Conservation (phyloP, 2,329 filamentous ascomycete genomes). For the Stemphylium lycopersici region DNA sequence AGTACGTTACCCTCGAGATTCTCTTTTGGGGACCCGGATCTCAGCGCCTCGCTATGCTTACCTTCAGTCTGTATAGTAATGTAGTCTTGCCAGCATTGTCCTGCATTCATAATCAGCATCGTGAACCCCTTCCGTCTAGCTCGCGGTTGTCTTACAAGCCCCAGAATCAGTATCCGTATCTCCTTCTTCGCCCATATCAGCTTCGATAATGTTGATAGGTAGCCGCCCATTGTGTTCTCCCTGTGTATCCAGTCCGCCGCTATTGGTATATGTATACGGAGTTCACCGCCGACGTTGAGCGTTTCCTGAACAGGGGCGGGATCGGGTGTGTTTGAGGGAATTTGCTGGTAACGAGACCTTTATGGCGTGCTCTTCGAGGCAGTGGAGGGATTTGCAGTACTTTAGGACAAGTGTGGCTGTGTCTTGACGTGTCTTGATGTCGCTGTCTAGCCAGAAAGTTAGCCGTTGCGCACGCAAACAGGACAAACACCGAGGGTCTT, state of each 20-base stretch:
- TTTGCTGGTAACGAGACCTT: neutral
- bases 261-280: slow-evolving; percentile 19
- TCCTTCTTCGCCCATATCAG: slow-evolving; percentile 87
- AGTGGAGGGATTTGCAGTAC: neutral
- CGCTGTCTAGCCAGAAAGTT: slow-evolving; percentile 35
- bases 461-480: slow-evolving; percentile 31
- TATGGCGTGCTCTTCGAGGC: neutral
- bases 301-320: neutral
- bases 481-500: slow-evolving; percentile 22
- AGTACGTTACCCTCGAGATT: neutral
- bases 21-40: neutral
- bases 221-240: slow-evolving; percentile 41
- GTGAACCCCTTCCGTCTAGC: neutral
- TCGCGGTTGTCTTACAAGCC: slow-evolving; percentile 69
- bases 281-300: slow-evolving; percentile 15
- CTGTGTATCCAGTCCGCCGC: slow-evolving; percentile 14
- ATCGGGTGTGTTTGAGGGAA: neutral
- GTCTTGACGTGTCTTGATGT: slow-evolving; percentile 11
- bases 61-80: slow-evolving; percentile 93
- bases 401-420: neutral
- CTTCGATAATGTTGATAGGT: slow-evolving; percentile 38
- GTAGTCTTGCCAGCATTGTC: slow-evolving; percentile 99
- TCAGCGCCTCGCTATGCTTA: slow-evolving; percentile 46
- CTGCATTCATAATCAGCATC: slow-evolving; percentile 57
- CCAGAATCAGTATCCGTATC: slow-evolving; percentile 92